These are phyloP conservation scores for Ormosia emarginata DNA, from an alignment of 306 rosid genomes.

Conservation along the genomic window DNA sequence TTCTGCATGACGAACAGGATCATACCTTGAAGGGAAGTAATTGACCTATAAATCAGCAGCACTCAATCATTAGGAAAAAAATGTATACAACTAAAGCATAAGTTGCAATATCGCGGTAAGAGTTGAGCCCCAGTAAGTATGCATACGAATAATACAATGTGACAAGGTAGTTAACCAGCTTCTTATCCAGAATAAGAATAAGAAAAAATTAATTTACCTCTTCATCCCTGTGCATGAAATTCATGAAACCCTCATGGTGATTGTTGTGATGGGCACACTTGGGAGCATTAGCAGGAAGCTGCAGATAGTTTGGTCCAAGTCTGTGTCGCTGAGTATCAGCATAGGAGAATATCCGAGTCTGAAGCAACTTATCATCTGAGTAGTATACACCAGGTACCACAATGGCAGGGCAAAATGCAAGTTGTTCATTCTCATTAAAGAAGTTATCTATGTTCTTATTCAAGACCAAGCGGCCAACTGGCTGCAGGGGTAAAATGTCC, in stretches of 20 bases:
- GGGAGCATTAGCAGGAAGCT: constrained; percentile 82
- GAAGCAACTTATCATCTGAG: constrained; percentile 84
- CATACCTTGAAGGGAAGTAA: constrained; percentile 82
- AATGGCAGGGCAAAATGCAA: constrained; percentile 74
- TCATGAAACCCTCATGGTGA: constrained; percentile 85
- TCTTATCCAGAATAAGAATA: neutral
- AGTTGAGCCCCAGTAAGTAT: neutral
- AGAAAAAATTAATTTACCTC: constrained; percentile 39
- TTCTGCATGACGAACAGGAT: constrained; percentile 74
- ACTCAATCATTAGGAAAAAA: neutral
- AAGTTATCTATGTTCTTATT: constrained; percentile 82
- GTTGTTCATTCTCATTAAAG: constrained; percentile 84
- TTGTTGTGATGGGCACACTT: constrained; percentile 81
- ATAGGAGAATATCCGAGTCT: constrained; percentile 67
- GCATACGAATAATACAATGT: neutral
- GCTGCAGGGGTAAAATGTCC: constrained; percentile 79
- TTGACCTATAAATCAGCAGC: constrained; percentile 46
- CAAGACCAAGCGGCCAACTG: constrained; percentile 86
- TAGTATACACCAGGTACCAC: constrained; percentile 74
- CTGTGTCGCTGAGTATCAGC: constrained; percentile 85
- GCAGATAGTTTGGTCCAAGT: constrained; percentile 88
- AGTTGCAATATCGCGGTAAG: neutral
- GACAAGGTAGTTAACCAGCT: neutral
- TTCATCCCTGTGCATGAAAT: constrained; percentile 87
- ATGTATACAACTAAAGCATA: neutral